phyloP scores from a whole-genome alignment of 2,329 filamentous ascomycete genomes.

The Mycosphaerella arachidis region DNA sequence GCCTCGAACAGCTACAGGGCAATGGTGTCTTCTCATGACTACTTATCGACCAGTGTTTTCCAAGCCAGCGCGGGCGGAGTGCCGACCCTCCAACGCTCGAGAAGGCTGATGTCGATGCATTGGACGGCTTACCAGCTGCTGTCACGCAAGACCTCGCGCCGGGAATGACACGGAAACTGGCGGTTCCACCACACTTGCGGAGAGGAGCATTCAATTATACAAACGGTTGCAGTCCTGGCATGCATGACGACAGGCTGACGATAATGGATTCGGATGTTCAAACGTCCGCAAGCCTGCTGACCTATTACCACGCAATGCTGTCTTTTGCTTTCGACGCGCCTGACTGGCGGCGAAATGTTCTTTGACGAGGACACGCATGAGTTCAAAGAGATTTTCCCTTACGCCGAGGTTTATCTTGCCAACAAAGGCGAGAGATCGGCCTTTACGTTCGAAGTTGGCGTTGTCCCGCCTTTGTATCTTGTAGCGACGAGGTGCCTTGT shows the following conservation, averaged over 20 bases:
- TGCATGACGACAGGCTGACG: constrained; percentile 3
- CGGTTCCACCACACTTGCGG: too few species aligned
- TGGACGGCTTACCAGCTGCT: too few species aligned
- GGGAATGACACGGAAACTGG: too few species aligned
- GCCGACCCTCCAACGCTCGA: too few species aligned
- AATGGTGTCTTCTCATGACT: too few species aligned
- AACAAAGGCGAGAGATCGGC: constrained; percentile 8
- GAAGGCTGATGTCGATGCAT: too few species aligned
- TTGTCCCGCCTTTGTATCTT: constrained; percentile 12
- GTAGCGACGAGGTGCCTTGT: neutral
- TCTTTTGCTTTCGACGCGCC: constrained; percentile 20
- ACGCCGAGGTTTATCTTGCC: constrained; percentile 15
- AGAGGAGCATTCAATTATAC: neutral
- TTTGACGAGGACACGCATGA: constrained; percentile 23
- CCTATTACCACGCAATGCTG: constrained; percentile 19
- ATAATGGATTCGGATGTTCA: constrained; percentile 1
- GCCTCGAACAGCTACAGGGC: too few species aligned
- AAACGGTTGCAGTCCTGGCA: constrained; percentile 9
- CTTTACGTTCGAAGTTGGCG: constrained; percentile 26
- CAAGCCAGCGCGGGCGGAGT: too few species aligned
- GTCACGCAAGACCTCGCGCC: too few species aligned
- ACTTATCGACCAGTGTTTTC: too few species aligned
- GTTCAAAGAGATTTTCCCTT: constrained; percentile 20
- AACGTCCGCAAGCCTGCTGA: constrained; percentile 12
- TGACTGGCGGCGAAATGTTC: constrained; percentile 10